A percentile compares a stretch with the other conserved stretches of the same genome.
phyloP scores from a whole-genome alignment of 257 asterid species.

The Solanum corneliomulleri region DNA sequence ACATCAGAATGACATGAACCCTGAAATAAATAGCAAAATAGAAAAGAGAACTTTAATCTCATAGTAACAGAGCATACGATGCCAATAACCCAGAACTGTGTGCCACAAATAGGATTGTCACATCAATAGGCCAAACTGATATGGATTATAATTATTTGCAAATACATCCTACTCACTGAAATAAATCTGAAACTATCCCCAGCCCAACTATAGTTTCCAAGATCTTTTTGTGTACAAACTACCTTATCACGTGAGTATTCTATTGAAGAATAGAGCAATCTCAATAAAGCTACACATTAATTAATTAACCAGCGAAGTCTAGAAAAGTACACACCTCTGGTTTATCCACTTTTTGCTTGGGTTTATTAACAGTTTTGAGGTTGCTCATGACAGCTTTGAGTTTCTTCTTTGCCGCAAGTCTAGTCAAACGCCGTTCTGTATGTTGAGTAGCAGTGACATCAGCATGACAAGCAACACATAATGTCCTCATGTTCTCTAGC shows the following conservation, averaged over 20 bases:
- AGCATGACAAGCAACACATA: slow-evolving; percentile 91
- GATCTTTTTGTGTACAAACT: neutral
- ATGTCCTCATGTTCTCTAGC: slow-evolving; percentile 95
- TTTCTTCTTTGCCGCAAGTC: slow-evolving; percentile 52
- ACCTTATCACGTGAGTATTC: neutral
- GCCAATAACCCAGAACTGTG: neutral
- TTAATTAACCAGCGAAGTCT: neutral
- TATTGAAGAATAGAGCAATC: neutral
- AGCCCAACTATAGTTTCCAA: neutral
- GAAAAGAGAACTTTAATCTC: neutral
- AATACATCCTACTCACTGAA: neutral
- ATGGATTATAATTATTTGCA: neutral
- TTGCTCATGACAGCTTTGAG: slow-evolving; percentile 42
- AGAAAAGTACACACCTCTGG: slow-evolving; percentile 31
- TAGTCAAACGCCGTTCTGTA: slow-evolving; percentile 47
- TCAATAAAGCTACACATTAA: neutral
- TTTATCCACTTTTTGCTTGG: slow-evolving; percentile 5
- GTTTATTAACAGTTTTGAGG: slow-evolving; percentile 19
- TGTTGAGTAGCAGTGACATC: slow-evolving; percentile 75
- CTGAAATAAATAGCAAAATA: slow-evolving; percentile 14
- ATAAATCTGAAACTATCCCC: neutral
- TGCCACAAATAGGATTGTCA: neutral
- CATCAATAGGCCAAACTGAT: neutral
- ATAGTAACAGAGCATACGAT: neutral
- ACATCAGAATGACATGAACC: slow-evolving; percentile 3